Conservation (phyloP, 352 stramenopile genomes). For the Globisporangium echinulatum region DNA sequence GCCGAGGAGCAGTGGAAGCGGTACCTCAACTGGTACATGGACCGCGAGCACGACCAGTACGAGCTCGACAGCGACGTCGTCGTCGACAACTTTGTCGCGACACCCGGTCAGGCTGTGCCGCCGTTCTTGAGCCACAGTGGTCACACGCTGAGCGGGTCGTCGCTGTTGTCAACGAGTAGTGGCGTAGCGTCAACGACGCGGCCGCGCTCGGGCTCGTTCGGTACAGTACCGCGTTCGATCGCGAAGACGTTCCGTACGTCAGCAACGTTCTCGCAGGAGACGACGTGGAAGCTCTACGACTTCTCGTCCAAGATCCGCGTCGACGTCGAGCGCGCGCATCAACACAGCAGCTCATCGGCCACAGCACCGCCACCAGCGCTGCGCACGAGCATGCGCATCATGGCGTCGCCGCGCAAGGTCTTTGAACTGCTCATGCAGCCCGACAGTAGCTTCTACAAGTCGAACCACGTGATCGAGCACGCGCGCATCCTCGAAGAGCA, state of each 20-base stretch:
- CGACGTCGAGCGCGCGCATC: conserved; percentile 45
- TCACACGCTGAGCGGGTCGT: conserved; percentile 11
- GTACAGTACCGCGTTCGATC: conserved; percentile 67
- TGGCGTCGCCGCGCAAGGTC: conserved; percentile 53
- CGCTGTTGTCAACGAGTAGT: conserved; percentile 1
- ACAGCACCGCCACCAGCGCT: conserved; percentile 43
- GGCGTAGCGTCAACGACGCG: conserved; percentile 8
- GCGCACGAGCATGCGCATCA: conserved; percentile 66
- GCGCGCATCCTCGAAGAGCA: conserved; percentile 60
- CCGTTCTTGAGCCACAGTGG: conserved; percentile 6
- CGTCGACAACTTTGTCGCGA: conserved; percentile 14
- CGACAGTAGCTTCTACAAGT: conserved; percentile 62
- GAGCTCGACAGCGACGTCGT: conserved; percentile 3
- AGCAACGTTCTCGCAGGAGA: conserved; percentile 71
- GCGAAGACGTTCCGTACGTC: conserved; percentile 73
- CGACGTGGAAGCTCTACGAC: conserved; percentile 68
- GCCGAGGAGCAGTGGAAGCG: conserved; percentile 82
- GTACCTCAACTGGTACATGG: conserved; percentile 85
- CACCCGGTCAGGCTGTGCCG: conserved; percentile 1
- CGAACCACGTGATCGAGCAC: conserved; percentile 72
- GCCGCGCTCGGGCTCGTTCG: conserved; percentile 54
- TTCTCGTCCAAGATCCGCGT: conserved; percentile 71
- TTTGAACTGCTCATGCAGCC: conserved; percentile 75
- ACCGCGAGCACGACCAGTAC: conserved; percentile 47
- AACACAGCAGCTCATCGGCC: conserved; percentile 30